These are phyloP conservation scores for Yamadazyma kitorensis DNA, from an alignment of 805 yeast genomes.

Conservation along the genomic window DNA sequence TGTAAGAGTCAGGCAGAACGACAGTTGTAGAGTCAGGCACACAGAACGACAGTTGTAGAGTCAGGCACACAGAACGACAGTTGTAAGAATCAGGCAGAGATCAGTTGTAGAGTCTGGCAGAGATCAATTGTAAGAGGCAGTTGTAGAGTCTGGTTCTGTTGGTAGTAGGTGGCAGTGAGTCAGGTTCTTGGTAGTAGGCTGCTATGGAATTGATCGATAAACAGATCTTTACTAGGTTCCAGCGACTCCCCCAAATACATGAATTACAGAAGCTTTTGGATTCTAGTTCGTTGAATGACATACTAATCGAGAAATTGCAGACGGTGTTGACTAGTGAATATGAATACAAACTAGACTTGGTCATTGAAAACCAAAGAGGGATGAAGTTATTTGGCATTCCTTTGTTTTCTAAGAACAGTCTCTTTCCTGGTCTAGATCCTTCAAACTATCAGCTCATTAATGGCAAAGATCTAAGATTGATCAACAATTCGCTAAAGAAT, in stretches of 20 bases:
- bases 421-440: slow-evolving; percentile 51
- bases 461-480: slow-evolving; percentile 34
- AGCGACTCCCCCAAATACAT: slow-evolving; percentile 11
- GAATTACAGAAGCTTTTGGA: slow-evolving; percentile 8
- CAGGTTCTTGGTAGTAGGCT: neutral
- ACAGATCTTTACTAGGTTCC: slow-evolving; percentile 3
- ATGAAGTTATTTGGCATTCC: slow-evolving; percentile 51
- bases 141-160: too few species aligned
- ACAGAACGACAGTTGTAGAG: too few species aligned
- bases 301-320: slow-evolving; percentile 5
- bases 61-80: too few species aligned
- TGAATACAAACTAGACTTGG: slow-evolving; percentile 31
- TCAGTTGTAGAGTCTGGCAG: too few species aligned
- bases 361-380: slow-evolving; percentile 57
- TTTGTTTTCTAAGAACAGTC: slow-evolving; percentile 42
- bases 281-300: slow-evolving; percentile 4
- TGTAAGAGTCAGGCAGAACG: too few species aligned
- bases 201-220: slow-evolving; percentile 11
- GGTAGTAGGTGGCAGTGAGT: neutral
- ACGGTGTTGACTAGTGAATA: slow-evolving; percentile 3
- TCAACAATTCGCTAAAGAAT: slow-evolving; percentile 25
- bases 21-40: too few species aligned
- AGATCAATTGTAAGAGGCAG: too few species aligned
- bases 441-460: slow-evolving; percentile 44
- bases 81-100: too few species aligned